A percentile compares a stretch with the other conserved stretches of the same genome.
phyloP scores from a whole-genome alignment of 1,284 basidiomycete species.

The Ceratobasidium sp. region DNA sequence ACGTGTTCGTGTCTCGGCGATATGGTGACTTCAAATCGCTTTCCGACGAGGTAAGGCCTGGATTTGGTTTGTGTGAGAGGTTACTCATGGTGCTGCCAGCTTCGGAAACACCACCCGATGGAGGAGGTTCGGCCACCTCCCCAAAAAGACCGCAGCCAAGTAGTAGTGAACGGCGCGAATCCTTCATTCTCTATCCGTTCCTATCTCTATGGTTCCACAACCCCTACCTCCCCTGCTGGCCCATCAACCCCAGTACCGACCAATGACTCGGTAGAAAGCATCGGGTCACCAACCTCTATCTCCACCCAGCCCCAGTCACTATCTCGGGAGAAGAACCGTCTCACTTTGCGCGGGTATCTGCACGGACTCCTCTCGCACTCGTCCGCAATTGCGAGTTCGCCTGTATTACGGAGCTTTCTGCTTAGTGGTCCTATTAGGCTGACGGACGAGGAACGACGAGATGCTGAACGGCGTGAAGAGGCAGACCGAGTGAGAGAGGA shows the following conservation, averaged over 20 bases:
- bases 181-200: slow-evolving; percentile 54
- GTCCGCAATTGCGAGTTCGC: slow-evolving; percentile 80
- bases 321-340: slow-evolving; percentile 92
- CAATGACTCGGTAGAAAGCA: slow-evolving; percentile 48
- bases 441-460: slow-evolving; percentile 81
- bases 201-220: slow-evolving; percentile 57
- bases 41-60: slow-evolving; percentile 76
- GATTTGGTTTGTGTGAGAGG: background rate
- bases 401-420: slow-evolving; percentile 89
- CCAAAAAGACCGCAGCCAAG: slow-evolving; percentile 78
- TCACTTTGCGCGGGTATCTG: slow-evolving; percentile 94
- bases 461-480: slow-evolving; percentile 85
- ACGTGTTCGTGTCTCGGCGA: slow-evolving; percentile 90
- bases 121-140: slow-evolving; percentile 84
- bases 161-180: slow-evolving; percentile 45
- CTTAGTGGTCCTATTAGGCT: slow-evolving; percentile 82
- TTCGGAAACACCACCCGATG: slow-evolving; percentile 86
- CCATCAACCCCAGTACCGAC: slow-evolving; percentile 52
- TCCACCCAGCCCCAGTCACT: slow-evolving; percentile 58
- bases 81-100: slow-evolving; percentile 60
- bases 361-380: slow-evolving; percentile 82
- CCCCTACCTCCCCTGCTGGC: slow-evolving; percentile 54
- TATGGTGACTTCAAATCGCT: slow-evolving; percentile 96
- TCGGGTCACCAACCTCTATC: slow-evolving; percentile 43
- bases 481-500: slow-evolving; percentile 92